phyloP scores from a whole-genome alignment of 306 rosid genomes.

The Senna siamea region DNA sequence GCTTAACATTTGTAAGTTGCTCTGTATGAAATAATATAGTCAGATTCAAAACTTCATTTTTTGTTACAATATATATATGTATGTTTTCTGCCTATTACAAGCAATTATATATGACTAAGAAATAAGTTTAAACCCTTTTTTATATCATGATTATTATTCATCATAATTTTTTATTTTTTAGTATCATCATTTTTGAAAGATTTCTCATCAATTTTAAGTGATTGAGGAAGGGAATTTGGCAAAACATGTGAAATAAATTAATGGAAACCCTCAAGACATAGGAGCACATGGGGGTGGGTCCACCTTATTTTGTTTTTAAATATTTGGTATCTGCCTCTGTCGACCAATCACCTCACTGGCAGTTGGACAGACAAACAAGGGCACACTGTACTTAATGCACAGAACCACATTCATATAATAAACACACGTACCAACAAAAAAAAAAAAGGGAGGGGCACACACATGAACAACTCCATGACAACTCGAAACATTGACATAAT shows the following conservation, averaged over 20 bases:
- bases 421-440: neutral
- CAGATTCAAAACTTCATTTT: too few relatives aligned
- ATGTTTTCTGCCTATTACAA: too few relatives aligned
- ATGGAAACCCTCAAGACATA: conserved; percentile 52
- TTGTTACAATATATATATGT: too few relatives aligned
- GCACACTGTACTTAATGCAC: neutral
- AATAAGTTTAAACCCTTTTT: too few relatives aligned
- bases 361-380: conserved; percentile 17
- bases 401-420: conserved; percentile 13
- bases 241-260: conserved; percentile 27
- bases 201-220: too few relatives aligned
- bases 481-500: conserved; percentile 36
- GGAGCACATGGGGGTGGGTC: conserved; percentile 42
- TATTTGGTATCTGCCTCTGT: conserved; percentile 35
- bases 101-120: too few relatives aligned
- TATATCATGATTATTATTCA: too few relatives aligned
- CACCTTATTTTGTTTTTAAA: conserved; percentile 47
- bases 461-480: neutral
- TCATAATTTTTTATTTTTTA: too few relatives aligned
- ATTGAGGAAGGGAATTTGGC: neutral
- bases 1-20: too few relatives aligned
- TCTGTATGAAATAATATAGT: too few relatives aligned
- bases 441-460: neutral
- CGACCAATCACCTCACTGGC: conserved; percentile 22
- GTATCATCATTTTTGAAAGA: too few relatives aligned